Evolutionary conservation across 2,329 filamentous ascomycete genomes (phyloP).

Genomic region (Fusarium nisikadoi): DNA sequence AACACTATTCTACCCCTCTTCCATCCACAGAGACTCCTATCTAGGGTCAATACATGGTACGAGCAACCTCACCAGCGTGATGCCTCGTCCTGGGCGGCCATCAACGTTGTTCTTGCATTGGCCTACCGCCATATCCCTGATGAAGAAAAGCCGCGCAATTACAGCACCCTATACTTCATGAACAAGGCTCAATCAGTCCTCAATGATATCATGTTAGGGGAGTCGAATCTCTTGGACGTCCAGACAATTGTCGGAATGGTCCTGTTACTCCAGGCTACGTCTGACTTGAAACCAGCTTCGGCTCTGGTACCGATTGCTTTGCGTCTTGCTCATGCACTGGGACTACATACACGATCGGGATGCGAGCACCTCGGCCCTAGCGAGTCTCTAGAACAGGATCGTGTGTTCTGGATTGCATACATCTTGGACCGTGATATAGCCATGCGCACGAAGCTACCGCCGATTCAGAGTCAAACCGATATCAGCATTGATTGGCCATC

Average conservation of each 20-base stretch:
- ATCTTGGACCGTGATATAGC: constrained; percentile 25
- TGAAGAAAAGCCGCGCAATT: fast-evolving
- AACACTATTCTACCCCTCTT: constrained; percentile 25
- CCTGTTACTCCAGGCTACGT: constrained; percentile 8
- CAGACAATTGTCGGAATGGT: constrained; percentile 26
- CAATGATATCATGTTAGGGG: neutral
- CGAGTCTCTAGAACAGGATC: neutral
- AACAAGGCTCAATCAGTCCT: constrained; percentile 25
- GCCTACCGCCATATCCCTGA: constrained; percentile 1
- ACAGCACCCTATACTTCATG: neutral
- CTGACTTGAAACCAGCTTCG: constrained; percentile 2
- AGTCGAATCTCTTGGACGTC: constrained; percentile 2
- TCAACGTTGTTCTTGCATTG: constrained; percentile 24
- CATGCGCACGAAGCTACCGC: neutral
- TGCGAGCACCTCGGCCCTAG: neutral
- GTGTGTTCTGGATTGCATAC: constrained; percentile 33
- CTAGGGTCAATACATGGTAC: neutral
- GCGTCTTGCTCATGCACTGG: constrained; percentile 14
- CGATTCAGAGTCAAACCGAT: constrained; percentile 3
- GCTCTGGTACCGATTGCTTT: constrained; percentile 23
- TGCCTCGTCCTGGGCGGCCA: constrained; percentile 9
- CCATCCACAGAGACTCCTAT: neutral
- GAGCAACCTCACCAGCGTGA: neutral
- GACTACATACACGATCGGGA: neutral
- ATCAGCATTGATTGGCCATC: constrained; percentile 15